Evolutionary conservation across 208 protist species (phyloP).

Genomic region (Wallacemonas collosoma): DNA sequence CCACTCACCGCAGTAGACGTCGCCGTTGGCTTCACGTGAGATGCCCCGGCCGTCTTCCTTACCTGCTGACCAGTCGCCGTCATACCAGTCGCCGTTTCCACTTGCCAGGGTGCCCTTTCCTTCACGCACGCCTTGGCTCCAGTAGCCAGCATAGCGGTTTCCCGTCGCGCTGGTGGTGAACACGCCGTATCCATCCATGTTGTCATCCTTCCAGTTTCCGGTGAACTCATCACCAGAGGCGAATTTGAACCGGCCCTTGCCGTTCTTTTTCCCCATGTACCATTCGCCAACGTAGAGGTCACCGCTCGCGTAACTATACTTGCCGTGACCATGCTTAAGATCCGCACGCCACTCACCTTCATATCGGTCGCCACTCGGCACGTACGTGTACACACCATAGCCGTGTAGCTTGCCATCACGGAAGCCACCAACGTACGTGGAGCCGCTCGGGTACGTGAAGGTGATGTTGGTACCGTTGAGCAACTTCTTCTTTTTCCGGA

Average conservation of each 20-base stretch:
- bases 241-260: slow-evolving; percentile 57
- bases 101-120: slow-evolving; percentile 45
- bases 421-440: slow-evolving; percentile 57
- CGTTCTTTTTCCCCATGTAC: slow-evolving; percentile 71
- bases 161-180: slow-evolving; percentile 41
- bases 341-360: slow-evolving; percentile 66
- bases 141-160: slow-evolving; percentile 59
- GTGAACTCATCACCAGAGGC: slow-evolving; percentile 62
- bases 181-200: slow-evolving; percentile 66
- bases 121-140: slow-evolving; percentile 51
- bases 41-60: slow-evolving; percentile 61
- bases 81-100: slow-evolving; percentile 58
- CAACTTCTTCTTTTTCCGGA: slow-evolving; percentile 44
- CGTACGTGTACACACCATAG: slow-evolving; percentile 62
- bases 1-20: slow-evolving; percentile 73
- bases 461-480: slow-evolving; percentile 52
- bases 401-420: slow-evolving; percentile 57
- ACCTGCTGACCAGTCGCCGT: slow-evolving; percentile 55
- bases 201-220: slow-evolving; percentile 56
- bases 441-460: slow-evolving; percentile 57
- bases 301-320: slow-evolving; percentile 57
- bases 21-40: slow-evolving; percentile 45
- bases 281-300: slow-evolving; percentile 71
- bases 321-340: slow-evolving; percentile 71
- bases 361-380: slow-evolving; percentile 55